phyloP scores from a whole-genome alignment of 176 grass and related monocot species.

The sorghum (Sorghum bicolor) region Sorghum_bicolor_NCBIv3 NC_012879.2:42874001-42874500 shows the following conservation, averaged over 20 bases:
- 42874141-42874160: slow-evolving; percentile 75
- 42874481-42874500: slow-evolving; percentile 1
- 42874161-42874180: slow-evolving; percentile 72
- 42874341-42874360: slow-evolving; percentile 55
- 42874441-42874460: slow-evolving; percentile 35
- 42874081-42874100: not conserved
- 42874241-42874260: slow-evolving; percentile 78
- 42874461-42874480: slow-evolving; percentile 6
- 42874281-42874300: slow-evolving; percentile 16
- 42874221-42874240: slow-evolving; percentile 61
- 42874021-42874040: not conserved
- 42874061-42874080: not conserved
- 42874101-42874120: slow-evolving; percentile 40
- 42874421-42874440: slow-evolving; percentile 40
- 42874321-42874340: slow-evolving; percentile 15
- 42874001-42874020: not conserved
- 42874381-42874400: slow-evolving; percentile 63
- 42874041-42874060: not conserved
- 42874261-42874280: slow-evolving; percentile 30
- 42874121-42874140: slow-evolving; percentile 63
- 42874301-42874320: slow-evolving; percentile 5
- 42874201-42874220: slow-evolving; percentile 58
- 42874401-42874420: slow-evolving; percentile 57
- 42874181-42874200: slow-evolving; percentile 53
- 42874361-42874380: slow-evolving; percentile 56